Percentiles rank a stretch among this genome's conserved stretches.
Evolutionary conservation across 139 green algal genomes (phyloP).

Genomic region (Coccomyxa sp.): DNA sequence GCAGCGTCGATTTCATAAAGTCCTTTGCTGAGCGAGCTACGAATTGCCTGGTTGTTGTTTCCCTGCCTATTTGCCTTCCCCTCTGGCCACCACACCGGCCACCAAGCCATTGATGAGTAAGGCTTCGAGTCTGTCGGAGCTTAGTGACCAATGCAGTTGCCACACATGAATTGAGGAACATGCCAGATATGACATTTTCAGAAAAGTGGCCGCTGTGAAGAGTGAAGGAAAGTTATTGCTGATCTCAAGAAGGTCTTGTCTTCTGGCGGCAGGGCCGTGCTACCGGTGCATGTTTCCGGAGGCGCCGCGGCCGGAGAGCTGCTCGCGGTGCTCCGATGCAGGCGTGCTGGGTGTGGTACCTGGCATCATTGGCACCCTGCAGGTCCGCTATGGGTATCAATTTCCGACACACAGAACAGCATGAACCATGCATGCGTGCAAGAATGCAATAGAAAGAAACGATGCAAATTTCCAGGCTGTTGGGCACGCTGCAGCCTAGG

Average conservation of each 20-base stretch:
- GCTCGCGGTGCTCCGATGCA: conserved; percentile 80
- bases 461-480: too few relatives aligned
- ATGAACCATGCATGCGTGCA: not conserved
- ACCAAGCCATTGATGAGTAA: not conserved
- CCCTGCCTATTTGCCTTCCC: not conserved
- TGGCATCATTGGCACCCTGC: conserved; percentile 85
- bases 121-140: too few relatives aligned
- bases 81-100: not conserved
- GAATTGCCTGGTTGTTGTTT: not conserved
- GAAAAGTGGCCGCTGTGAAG: not conserved
- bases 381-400: not conserved
- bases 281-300: conserved; percentile 92
- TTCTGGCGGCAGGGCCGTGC: conserved; percentile 45
- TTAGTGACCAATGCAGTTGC: too few relatives aligned
- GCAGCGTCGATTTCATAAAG: not conserved
- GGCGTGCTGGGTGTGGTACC: conserved; percentile 89
- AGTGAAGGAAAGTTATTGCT: not conserved
- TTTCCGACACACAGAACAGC: too few relatives aligned
- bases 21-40: too few relatives aligned
- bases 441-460: not conserved
- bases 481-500: too few relatives aligned
- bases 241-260: not conserved
- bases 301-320: conserved; percentile 67
- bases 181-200: too few relatives aligned
- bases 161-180: too few relatives aligned